phyloP scores from a whole-genome alignment of 1,284 basidiomycete genomes.

The Malassezia restricta region DNA sequence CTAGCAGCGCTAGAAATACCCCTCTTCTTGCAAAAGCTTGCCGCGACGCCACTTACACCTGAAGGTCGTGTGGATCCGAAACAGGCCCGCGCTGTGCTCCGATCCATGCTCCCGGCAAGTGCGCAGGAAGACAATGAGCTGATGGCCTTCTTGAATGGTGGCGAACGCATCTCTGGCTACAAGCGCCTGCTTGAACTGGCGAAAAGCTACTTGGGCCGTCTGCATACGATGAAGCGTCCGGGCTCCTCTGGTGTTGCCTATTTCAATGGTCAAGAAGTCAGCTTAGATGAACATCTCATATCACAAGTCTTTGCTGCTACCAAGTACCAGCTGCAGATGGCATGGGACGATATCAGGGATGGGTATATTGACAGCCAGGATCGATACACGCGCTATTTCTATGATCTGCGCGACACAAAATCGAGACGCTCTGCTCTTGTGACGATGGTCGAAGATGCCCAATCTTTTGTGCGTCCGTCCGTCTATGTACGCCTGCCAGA shows the following conservation, averaged over 20 bases:
- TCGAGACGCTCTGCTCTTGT: slow-evolving; percentile 59
- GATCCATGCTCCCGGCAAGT: background rate
- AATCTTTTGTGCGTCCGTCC: background rate
- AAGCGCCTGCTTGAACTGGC: slow-evolving; percentile 9
- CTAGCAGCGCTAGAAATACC: background rate
- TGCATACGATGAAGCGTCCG: slow-evolving; percentile 13
- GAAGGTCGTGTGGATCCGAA: background rate
- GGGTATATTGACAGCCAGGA: slow-evolving; percentile 53
- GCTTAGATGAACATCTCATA: slow-evolving; percentile 54
- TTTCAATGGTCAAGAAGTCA: slow-evolving; percentile 72
- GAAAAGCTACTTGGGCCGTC: slow-evolving; percentile 21
- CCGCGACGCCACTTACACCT: background rate
- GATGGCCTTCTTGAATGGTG: slow-evolving; percentile 8
- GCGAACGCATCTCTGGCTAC: background rate
- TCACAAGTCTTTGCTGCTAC: slow-evolving; percentile 24
- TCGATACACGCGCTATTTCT: slow-evolving; percentile 64
- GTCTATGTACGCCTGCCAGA: slow-evolving; percentile 3
- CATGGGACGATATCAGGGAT: slow-evolving; percentile 52
- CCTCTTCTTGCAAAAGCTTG: background rate
- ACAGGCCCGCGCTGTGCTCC: background rate
- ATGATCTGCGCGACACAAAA: slow-evolving; percentile 65
- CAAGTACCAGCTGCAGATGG: slow-evolving; percentile 22
- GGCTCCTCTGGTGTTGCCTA: slow-evolving; percentile 52
- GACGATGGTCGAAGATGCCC: slow-evolving; percentile 52
- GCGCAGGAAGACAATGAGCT: background rate